A percentile compares a stretch with the other conserved stretches of the same genome.
These are phyloP conservation scores for Acanthochlamys bracteata DNA, from an alignment of 106 monocot genomes.

Conservation along the genomic window DNA sequence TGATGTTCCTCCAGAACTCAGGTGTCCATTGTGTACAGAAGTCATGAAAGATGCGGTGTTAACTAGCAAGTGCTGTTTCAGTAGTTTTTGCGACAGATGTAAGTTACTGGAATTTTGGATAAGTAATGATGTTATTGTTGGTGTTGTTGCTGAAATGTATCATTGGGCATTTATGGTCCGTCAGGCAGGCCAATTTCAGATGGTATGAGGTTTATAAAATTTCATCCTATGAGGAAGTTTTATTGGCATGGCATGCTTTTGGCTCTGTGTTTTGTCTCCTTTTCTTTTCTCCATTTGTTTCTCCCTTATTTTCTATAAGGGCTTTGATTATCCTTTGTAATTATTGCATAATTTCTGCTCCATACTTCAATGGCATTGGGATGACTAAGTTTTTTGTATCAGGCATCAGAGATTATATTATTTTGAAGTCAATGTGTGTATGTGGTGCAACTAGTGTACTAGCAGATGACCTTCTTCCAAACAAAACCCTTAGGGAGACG, in stretches of 20 bases:
- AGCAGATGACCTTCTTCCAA: conserved; percentile 95
- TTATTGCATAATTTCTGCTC: neutral
- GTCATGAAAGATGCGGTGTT: conserved; percentile 98
- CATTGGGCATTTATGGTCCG: too few relatives aligned
- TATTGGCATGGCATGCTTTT: too few relatives aligned
- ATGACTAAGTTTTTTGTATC: conserved; percentile 1
- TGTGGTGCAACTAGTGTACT: conserved; percentile 86
- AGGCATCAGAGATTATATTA: conserved; percentile 94
- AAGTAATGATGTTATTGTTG: neutral
- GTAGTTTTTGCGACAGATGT: conserved; percentile 98
- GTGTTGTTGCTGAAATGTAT: too few relatives aligned
- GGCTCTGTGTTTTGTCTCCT: too few relatives aligned
- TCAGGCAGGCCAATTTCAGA: too few relatives aligned
- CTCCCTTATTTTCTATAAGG: neutral
- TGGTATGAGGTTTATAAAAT: too few relatives aligned
- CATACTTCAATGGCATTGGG: neutral
- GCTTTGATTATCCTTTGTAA: neutral
- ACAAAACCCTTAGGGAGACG: conserved; percentile 85
- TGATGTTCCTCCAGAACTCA: conserved; percentile 82
- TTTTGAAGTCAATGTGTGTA: conserved; percentile 68
- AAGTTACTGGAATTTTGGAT: conserved; percentile 15
- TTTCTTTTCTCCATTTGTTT: too few relatives aligned
- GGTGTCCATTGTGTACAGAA: conserved; percentile 91
- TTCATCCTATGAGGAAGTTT: too few relatives aligned
- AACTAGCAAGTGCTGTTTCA: conserved; percentile 97